Base-by-base conservation (phyloP, 208 protist species). In the Wallacemonas sp. region DNA sequence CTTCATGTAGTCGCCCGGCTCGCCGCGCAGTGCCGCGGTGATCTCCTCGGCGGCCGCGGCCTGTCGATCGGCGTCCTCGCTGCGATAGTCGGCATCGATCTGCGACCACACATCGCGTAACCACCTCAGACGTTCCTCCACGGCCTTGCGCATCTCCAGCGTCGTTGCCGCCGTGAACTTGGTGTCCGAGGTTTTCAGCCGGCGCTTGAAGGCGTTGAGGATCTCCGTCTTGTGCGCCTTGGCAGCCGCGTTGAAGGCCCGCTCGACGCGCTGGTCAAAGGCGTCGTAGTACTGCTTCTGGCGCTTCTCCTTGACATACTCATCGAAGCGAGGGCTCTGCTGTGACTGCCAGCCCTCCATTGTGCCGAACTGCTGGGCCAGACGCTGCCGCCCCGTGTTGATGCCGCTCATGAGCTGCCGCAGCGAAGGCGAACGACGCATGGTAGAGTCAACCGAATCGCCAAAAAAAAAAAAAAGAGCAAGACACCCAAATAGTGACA, bases 261-360 rank as follows among this genome's bases (percentile, higher is more conserved):
- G 81, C 75, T 94, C 87, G 2, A 96, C 87, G 1, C 91, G 87
- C 63, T 96, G 91, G 54, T 96, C 91, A 70, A 96, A 96, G 0
- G 65, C 77, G 8, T 96, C 91, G 68, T 81, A 92, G 72, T 65
- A 73, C 72, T 93, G 73, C 64, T 74, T 82, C 38, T 69, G 65
- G 22, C 91, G 77, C 74, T 88, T 83, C 38, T 89, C 79, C 45
- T 68, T 67, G 3, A 96, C 71, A 59, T 89, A 96, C n/a, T 65
- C 38, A 70, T 96, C 91, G 63, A 96, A 94, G 45, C 84, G 72
- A 25, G 61, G 10, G 61, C 82, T 69, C 46, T 89, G 83, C 11
- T 45, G 61, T 0, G 63, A 25, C 70, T 95, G 86, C 87, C 86
- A 95, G 22, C 89, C 86, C 3, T 90, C 79, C 86, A 95, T 92